Percentiles rank a stretch among this genome's conserved stretches.
Evolutionary conservation across 257 asterid species (phyloP).

Genomic region (Primulina eburnea): DNA sequence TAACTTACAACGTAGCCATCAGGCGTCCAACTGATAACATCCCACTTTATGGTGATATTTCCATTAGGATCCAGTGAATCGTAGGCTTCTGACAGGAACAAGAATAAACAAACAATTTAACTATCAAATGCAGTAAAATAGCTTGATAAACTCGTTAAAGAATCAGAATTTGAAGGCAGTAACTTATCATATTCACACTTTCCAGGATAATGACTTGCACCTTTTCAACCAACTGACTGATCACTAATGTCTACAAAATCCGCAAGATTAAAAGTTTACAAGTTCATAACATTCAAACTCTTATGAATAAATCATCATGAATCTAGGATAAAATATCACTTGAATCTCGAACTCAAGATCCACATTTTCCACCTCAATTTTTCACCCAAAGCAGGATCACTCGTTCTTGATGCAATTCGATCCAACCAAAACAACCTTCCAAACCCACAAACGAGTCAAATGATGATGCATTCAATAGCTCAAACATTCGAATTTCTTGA

Average conservation of each 20-base stretch:
- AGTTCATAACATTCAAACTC: background rate
- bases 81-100: conserved; percentile 58
- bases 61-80: conserved; percentile 91
- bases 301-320: conserved; percentile 3
- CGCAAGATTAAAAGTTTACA: background rate
- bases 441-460: conserved; percentile 24
- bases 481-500: conserved; percentile 32
- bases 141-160: conserved; percentile 1
- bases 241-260: background rate
- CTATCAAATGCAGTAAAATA: background rate
- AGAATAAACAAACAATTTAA: conserved; percentile 17
- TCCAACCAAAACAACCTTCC: conserved; percentile 11
- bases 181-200: background rate
- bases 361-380: conserved; percentile 14
- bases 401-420: conserved; percentile 16
- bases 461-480: conserved; percentile 9
- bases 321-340: background rate
- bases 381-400: conserved; percentile 7
- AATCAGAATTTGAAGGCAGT: background rate
- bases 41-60: conserved; percentile 80
- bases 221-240: background rate
- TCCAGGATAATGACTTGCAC: background rate
- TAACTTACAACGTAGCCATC: conserved; percentile 57
- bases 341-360: conserved; percentile 1
- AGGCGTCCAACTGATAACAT: conserved; percentile 68